Conservation (phyloP, 192 early-diverging fungal genomes). For the Podila epigama region DNA sequence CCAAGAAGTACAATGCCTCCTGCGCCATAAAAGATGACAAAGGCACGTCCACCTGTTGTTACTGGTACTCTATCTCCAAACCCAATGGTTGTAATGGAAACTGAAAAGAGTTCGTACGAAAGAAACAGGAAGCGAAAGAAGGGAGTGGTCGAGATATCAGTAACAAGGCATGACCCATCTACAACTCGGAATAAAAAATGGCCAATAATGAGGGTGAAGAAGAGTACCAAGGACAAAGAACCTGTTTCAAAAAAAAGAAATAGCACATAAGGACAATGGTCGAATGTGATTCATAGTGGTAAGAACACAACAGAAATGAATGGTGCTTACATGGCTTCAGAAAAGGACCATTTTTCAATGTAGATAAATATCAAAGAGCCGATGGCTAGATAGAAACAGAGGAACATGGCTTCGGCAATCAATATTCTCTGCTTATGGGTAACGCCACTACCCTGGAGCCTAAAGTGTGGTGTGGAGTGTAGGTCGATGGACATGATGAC, state of each 20-base stretch:
- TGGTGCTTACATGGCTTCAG: conserved; percentile 20
- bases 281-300: too few relatives aligned
- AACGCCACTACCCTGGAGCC: conserved; percentile 29
- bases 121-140: not conserved
- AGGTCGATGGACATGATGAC: conserved; percentile 32
- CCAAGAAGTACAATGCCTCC: conserved; percentile 37
- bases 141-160: not conserved
- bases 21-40: conserved; percentile 28
- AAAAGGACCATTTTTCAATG: conserved; percentile 21
- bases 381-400: conserved; percentile 39
- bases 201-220: too few relatives aligned
- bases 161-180: not conserved
- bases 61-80: conserved; percentile 17
- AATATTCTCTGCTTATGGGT: conserved; percentile 38
- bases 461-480: conserved; percentile 24
- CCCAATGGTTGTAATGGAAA: conserved; percentile 41
- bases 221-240: conserved; percentile 31
- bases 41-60: conserved; percentile 15
- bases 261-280: too few relatives aligned
- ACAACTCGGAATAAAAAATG: not conserved
- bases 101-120: not conserved
- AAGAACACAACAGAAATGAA: too few relatives aligned
- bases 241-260: not conserved
- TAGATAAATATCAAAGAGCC: conserved; percentile 34
- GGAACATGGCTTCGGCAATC: conserved; percentile 28